Conservation (phyloP, 495 filamentous ascomycete genomes). For the Xylaria telfairii region DNA sequence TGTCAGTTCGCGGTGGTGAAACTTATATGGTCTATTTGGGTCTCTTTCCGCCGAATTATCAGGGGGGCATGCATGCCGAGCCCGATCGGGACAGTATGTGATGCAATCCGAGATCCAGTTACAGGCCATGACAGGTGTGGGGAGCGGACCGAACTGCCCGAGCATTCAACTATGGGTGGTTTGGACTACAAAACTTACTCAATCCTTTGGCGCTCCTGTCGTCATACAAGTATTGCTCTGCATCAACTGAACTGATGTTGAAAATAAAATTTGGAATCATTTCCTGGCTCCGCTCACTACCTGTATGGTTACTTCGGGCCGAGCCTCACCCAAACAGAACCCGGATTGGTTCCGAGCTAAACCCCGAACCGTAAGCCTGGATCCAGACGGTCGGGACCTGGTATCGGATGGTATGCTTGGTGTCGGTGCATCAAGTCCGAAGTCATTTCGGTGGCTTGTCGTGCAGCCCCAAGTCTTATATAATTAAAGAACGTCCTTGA, state of each 20-base stretch:
- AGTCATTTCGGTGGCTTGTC: not conserved
- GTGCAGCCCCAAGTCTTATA: not conserved
- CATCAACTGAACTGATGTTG: not conserved
- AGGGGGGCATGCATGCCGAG: too few relatives aligned
- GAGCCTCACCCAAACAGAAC: slow-evolving; percentile 10
- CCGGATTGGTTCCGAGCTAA: not conserved
- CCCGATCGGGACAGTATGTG: not conserved
- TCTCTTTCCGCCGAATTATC: not conserved
- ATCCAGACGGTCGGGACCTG: not conserved
- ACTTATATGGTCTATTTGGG: not conserved
- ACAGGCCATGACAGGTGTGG: not conserved
- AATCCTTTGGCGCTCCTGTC: not conserved
- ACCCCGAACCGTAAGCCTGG: not conserved
- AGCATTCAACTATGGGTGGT: not conserved
- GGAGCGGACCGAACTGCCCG: slow-evolving; percentile 12
- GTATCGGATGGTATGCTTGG: not conserved
- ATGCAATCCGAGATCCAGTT: not conserved
- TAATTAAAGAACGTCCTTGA: not conserved
- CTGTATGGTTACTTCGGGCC: slow-evolving; percentile 18
- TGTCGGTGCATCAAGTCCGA: not conserved
- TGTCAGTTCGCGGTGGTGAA: not conserved
- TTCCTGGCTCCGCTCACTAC: not conserved
- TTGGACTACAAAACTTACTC: not conserved
- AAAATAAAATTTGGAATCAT: not conserved
- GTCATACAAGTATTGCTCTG: not conserved